A percentile compares a stretch with the other conserved stretches of the same genome.
Evolutionary conservation across 345 rosid species (phyloP).

Genomic region (Eucalyptus cladocalyx): DNA sequence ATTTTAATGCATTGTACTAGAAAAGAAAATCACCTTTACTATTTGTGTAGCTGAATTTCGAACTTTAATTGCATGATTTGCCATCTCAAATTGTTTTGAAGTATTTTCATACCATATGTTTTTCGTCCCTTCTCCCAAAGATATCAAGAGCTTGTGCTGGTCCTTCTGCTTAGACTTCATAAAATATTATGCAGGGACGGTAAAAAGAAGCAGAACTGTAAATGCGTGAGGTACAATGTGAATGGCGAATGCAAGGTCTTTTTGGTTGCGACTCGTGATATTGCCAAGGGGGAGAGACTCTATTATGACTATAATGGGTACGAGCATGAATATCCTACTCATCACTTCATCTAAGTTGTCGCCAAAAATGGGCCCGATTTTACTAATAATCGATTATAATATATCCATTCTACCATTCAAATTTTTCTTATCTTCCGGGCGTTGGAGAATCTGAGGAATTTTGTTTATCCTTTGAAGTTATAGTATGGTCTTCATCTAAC

Average conservation of each 20-base stretch:
- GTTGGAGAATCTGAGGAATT: not conserved
- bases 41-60: not conserved
- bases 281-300: conserved; percentile 76
- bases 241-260: conserved; percentile 80
- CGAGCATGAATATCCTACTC: conserved; percentile 90
- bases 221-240: conserved; percentile 82
- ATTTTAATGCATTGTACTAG: not conserved
- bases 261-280: conserved; percentile 84
- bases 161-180: not conserved
- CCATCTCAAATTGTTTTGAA: not conserved
- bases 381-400: not conserved
- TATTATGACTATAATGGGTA: conserved; percentile 94
- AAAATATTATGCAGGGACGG: conserved; percentile 57
- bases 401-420: not conserved
- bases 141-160: not conserved
- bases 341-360: conserved; percentile 55
- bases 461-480: not conserved
- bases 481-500: not conserved
- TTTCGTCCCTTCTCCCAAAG: not conserved
- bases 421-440: not conserved
- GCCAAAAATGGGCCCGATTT: not conserved
- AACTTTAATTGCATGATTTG: not conserved
- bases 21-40: not conserved
- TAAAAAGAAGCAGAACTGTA: conserved; percentile 88
- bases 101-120: not conserved